These are phyloP conservation scores for Penstemon davidsonii DNA, from an alignment of 257 asterid species.

Conservation along the genomic window DNA sequence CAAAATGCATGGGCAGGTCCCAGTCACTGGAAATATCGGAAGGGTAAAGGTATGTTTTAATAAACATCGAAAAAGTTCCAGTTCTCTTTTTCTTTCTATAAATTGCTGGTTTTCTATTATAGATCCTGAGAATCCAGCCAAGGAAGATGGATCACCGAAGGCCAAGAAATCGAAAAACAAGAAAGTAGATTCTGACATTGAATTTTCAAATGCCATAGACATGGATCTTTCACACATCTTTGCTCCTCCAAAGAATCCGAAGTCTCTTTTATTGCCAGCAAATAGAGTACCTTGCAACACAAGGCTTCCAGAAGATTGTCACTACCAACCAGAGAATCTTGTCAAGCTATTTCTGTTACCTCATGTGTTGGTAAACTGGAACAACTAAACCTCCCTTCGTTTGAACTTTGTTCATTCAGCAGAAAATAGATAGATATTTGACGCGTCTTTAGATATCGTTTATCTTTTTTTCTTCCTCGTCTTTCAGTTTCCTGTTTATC, in stretches of 20 bases:
- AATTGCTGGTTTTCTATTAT: slow-evolving; percentile 32
- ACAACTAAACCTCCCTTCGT: slow-evolving; percentile 5
- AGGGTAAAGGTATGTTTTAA: slow-evolving; percentile 57
- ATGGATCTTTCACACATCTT: slow-evolving; percentile 57
- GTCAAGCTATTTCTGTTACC: slow-evolving; percentile 90
- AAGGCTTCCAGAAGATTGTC: slow-evolving; percentile 96
- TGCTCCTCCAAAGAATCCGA: slow-evolving; percentile 89
- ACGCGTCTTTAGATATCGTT: slow-evolving; percentile 5
- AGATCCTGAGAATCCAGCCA: slow-evolving; percentile 52
- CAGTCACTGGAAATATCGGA: slow-evolving; percentile 89
- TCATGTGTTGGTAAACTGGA: slow-evolving; percentile 62
- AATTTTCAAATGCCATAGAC: slow-evolving; percentile 57
- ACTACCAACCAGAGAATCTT: slow-evolving; percentile 94
- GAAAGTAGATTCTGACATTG: slow-evolving; percentile 65
- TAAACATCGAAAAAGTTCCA: background rate
- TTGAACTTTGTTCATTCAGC: slow-evolving; percentile 1
- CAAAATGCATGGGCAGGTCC: slow-evolving; percentile 99
- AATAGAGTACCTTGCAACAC: slow-evolving; percentile 66
- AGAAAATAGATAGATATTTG: background rate
- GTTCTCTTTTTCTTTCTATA: slow-evolving; percentile 6
- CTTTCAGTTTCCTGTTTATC: slow-evolving; percentile 2
- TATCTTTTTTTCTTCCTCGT: background rate
- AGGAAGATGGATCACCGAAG: slow-evolving; percentile 64
- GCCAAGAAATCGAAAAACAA: slow-evolving; percentile 56
- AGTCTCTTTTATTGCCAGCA: slow-evolving; percentile 69